Percentiles rank a stretch among this genome's conserved stretches.
Conservation (phyloP, 2,329 filamentous ascomycete species). For the Diplocarpon mali region DNA sequence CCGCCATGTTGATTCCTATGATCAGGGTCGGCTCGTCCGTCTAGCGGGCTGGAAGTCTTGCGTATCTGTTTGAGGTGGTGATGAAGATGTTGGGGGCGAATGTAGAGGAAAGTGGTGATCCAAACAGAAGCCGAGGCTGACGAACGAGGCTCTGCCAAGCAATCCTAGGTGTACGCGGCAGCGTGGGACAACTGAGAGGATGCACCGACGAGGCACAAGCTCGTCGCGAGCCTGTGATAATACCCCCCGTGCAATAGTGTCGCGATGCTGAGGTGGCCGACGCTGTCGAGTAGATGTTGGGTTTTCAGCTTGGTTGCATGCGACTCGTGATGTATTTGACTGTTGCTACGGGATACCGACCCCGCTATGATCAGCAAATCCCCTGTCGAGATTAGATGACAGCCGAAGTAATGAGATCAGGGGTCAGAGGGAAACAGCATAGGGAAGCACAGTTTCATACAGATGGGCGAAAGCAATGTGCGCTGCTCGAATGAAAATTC, state of each 20-base stretch:
- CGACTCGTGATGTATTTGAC: neutral
- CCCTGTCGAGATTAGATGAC: neutral
- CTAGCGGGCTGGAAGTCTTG: neutral
- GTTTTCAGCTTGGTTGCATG: neutral
- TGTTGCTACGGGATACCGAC: conserved; percentile 1
- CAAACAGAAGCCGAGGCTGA: conserved; percentile 10
- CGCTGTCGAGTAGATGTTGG: too few species aligned
- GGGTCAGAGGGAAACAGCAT: neutral
- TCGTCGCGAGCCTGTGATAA: neutral
- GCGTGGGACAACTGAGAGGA: neutral
- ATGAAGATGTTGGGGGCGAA: neutral
- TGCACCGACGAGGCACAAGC: conserved; percentile 3
- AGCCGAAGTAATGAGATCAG: neutral
- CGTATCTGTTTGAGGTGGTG: neutral
- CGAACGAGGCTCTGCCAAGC: conserved; percentile 8
- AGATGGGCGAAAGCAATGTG: too few species aligned
- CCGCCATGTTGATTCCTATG: conserved; percentile 13
- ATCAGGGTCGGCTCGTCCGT: neutral
- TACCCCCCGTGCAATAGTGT: neutral
- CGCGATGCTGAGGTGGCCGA: neutral
- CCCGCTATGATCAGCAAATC: neutral
- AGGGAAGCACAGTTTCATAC: neutral
- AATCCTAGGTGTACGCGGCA: neutral
- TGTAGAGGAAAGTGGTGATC: neutral
- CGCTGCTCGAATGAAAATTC: too few species aligned